These are phyloP conservation scores for Phialophora chinensis DNA, from an alignment of 2,329 filamentous ascomycete genomes.

Conservation along the genomic window DNA sequence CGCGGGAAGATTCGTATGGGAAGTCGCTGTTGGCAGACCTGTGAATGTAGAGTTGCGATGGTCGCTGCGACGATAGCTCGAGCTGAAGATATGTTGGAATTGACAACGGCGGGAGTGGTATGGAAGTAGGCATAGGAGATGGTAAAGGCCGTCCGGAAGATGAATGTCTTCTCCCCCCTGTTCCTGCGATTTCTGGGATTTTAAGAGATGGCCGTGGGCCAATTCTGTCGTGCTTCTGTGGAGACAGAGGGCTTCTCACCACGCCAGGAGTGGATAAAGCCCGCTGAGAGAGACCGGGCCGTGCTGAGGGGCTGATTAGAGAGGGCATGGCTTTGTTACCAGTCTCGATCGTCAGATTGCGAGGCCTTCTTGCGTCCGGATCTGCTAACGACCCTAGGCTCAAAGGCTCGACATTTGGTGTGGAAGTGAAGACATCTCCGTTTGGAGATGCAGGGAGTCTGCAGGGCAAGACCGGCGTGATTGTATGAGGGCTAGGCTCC, in stretches of 20 bases:
- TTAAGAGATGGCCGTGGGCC: slow-evolving; percentile 29
- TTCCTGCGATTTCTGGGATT: slow-evolving; percentile 22
- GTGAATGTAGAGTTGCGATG: slow-evolving; percentile 69
- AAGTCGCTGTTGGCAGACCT: slow-evolving; percentile 62
- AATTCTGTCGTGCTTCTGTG: slow-evolving; percentile 24
- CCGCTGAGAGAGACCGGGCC: slow-evolving; percentile 23
- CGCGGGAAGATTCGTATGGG: slow-evolving; percentile 88
- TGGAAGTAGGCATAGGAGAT: slow-evolving; percentile 58
- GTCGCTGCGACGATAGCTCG: slow-evolving; percentile 65
- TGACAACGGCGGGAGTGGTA: slow-evolving; percentile 67
- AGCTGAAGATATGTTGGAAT: slow-evolving; percentile 70
- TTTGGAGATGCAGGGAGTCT: slow-evolving; percentile 1
- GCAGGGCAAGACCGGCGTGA: neutral
- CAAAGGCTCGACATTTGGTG: slow-evolving; percentile 36
- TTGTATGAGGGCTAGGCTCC: neutral
- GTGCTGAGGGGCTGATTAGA: slow-evolving; percentile 15
- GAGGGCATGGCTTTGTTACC: slow-evolving; percentile 18
- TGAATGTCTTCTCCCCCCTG: slow-evolving; percentile 27
- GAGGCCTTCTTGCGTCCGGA: slow-evolving; percentile 26
- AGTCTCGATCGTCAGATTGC: slow-evolving; percentile 35
- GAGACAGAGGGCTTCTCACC: slow-evolving; percentile 30
- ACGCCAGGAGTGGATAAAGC: slow-evolving; percentile 27
- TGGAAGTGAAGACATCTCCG: slow-evolving; percentile 29
- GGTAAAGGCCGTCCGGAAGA: slow-evolving; percentile 43
- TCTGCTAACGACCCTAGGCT: slow-evolving; percentile 41